These are phyloP conservation scores for Aspergillus wentii DNA, from an alignment of 495 filamentous ascomycete genomes.

Conservation along the genomic window DNA sequence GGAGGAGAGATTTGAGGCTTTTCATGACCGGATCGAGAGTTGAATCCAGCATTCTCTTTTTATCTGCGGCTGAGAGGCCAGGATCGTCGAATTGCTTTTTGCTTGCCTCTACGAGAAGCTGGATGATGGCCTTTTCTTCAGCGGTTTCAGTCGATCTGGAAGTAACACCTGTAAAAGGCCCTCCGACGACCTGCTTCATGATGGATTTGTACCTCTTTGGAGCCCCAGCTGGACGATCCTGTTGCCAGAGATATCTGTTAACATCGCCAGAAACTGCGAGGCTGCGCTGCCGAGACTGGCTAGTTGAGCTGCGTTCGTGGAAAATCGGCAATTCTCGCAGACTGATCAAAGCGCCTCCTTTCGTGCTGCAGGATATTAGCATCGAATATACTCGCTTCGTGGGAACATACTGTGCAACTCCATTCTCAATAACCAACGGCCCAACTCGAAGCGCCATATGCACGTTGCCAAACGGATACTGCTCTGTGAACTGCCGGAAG, in stretches of 20 bases:
- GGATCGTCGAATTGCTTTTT: constrained; percentile 3
- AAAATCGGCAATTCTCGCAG: constrained; percentile 21
- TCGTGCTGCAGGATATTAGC: constrained; percentile 10
- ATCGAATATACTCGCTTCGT: too few species aligned
- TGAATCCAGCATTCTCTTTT: background rate
- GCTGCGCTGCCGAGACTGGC: background rate
- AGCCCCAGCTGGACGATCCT: constrained; percentile 6
- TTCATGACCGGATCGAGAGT: constrained; percentile 1
- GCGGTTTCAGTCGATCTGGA: background rate
- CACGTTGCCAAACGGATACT: constrained; percentile 31
- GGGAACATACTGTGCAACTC: constrained; percentile 17
- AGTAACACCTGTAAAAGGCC: constrained; percentile 25
- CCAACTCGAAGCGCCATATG: constrained; percentile 39
- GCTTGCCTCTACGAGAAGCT: constrained; percentile 12
- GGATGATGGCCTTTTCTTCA: constrained; percentile 20
- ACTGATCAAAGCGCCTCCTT: constrained; percentile 25
- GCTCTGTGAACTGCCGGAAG: constrained; percentile 18
- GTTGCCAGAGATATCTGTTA: constrained; percentile 13
- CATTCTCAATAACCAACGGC: constrained; percentile 38
- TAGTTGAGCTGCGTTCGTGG: constrained; percentile 8
- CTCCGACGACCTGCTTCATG: constrained; percentile 39
- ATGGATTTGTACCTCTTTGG: constrained; percentile 31
- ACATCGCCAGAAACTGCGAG: constrained; percentile 11
- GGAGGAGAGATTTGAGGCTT: constrained; percentile 12
- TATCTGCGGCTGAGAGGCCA: background rate